Evolutionary conservation across 805 yeast genomes (phyloP), one percentile per base, ranked within the genome.

Genomic region (Ogataea siamensis): DNA sequence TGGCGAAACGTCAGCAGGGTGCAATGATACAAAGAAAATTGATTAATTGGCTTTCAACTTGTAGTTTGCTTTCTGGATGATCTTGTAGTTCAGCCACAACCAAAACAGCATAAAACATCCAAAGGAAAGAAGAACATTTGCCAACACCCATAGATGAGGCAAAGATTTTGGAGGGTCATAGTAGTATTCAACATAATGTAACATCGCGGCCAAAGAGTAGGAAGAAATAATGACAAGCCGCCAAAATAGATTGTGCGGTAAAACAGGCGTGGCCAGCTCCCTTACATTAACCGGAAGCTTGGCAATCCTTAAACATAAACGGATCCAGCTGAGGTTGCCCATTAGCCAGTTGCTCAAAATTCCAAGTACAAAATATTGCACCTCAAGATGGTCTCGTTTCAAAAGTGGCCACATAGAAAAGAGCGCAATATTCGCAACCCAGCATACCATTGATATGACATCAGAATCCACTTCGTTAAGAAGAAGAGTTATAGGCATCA

Each of bases 321-420:
- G 68, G 13, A 72, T 58, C 62, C 74, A 73, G 44, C 76, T 68
- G 40, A 78, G 66, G 41, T 79, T 80, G 12, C 88, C 87, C 57
- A 83, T 68, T 20, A 87, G 63, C 93, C 95, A 87, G 56, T 86
- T 87, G 55, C 86, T 80, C 50, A 87, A 55, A 2, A 78, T 56
- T 14, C 77, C 64, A 34, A 80, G 59, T 7, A 78, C 78, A 39
- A 70, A 60, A 59, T 85, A 89, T 58, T 93, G 99, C 44, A 89
- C 64, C 1, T 58, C 60, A 18, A 93, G 67, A 1, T 78, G 79
- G 53, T 93, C 98, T 46, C 79, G 80, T 49, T 78, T 76, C 47
- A 93, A 66, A 32, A 91, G 65, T 0, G 99, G 99, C 76, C 84
- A 88, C 66, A 93, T 64, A 34, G 96, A 87, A 60, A 89, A 93